Evolutionary conservation across 2,329 filamentous ascomycete species (phyloP), one percentile per base, ranked within the genome.

Genomic region (Trichophyton benhamiae): DNA sequence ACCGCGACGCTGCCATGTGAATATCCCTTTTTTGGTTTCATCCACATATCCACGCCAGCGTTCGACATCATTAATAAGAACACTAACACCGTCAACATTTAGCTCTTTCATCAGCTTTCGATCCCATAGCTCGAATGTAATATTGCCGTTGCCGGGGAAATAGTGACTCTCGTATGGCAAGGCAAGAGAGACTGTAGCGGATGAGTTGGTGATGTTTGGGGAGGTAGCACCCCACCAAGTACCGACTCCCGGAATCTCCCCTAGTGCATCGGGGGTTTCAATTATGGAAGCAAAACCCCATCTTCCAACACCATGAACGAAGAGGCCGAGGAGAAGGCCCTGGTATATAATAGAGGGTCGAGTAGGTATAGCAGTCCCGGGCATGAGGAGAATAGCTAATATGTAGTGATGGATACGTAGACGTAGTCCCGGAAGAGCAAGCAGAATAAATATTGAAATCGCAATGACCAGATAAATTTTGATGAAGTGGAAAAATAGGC

Each of bases 381-480:
- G 90, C 3, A 97, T 82, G 0, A 99, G 81, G 0, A 97, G 79
- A 13, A 99, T 82, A 0, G 87, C 91, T 3, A 97, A 79, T 65
- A 97, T 89, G 71, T 97, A 99, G 73, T 99, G 94, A 71, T 99
- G 94, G 61, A 99, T 91, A 38, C 94, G 86, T 58, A 99, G 80
- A 64, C 85, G 87, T 59, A 96, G 83, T 6, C 85, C 83, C 0
- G 92, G 92, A 4, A 96, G 75, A 0, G 82, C 76, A 11, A 95
- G 78, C 38, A 88, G 81, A 58, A 91, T 75, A 33, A 94, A 70
- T 41, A 97, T 83, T n/a, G 78, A 79, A 1, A 77, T 71, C 1
- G 84, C 76, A 65, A 96, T 83, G 3, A 88, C 77, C 22, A 79
- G 81, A 72, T 96, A 96, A 20, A 96, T 79, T 67, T 83, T 84